Conservation (phyloP, 2,329 filamentous ascomycete species). For the Fusarium coffeatum region DNA sequence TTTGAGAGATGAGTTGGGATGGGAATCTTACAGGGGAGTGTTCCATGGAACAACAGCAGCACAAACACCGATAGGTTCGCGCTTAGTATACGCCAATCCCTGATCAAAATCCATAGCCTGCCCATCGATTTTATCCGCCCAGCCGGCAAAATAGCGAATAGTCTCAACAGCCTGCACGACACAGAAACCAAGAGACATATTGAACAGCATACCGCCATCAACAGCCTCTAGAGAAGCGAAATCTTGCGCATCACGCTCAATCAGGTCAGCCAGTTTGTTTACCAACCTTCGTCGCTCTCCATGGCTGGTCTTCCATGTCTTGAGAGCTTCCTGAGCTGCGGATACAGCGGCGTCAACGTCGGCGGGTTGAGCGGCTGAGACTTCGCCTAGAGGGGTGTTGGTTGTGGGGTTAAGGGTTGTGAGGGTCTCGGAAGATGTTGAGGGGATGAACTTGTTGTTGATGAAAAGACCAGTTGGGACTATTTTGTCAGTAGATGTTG, state of each 20-base stretch:
- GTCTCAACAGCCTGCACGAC: constrained; percentile 47
- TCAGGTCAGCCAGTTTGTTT: constrained; percentile 77
- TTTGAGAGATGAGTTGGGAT: too few relatives aligned
- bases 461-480: constrained; percentile 34
- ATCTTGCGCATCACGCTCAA: constrained; percentile 76
- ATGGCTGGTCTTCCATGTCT: constrained; percentile 50
- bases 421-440: not conserved
- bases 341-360: constrained; percentile 79
- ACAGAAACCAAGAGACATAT: constrained; percentile 57
- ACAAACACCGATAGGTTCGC: constrained; percentile 77
- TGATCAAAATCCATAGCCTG: constrained; percentile 79
- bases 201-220: constrained; percentile 81
- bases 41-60: constrained; percentile 81
- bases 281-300: constrained; percentile 73
- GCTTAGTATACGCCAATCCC: constrained; percentile 80
- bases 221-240: constrained; percentile 82
- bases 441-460: constrained; percentile 15
- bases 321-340: constrained; percentile 81
- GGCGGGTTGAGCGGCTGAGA: constrained; percentile 19
- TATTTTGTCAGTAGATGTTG: not conserved
- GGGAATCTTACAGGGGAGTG: constrained; percentile 62
- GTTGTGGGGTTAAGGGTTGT: constrained; percentile 15
- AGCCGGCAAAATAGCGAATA: constrained; percentile 76
- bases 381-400: not conserved
- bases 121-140: constrained; percentile 86